phyloP scores from a whole-genome alignment of 2,329 filamentous ascomycete genomes.

The Ploettnerulaceae sp. region DNA sequence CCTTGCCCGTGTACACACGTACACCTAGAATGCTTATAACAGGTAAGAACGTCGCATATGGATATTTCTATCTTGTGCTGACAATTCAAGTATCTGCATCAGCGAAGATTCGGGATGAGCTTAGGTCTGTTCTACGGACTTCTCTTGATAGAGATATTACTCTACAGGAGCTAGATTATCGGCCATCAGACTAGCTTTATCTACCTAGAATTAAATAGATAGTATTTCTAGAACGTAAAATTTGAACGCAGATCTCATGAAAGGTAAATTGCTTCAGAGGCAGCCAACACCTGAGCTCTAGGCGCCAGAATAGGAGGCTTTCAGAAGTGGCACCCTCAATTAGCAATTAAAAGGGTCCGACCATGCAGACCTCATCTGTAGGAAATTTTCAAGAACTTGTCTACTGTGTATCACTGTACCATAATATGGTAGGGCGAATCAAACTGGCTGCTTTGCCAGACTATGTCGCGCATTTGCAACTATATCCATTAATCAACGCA shows the following conservation, averaged over 20 bases:
- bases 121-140: constrained; percentile 12
- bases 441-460: constrained; percentile 10
- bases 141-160: constrained; percentile 18
- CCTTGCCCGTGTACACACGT: constrained; percentile 15
- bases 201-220: constrained; percentile 1
- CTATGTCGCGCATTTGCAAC: constrained; percentile 32
- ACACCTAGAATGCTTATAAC: constrained; percentile 20
- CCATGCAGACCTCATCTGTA: no score
- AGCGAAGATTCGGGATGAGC: constrained; percentile 17
- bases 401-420: no score
- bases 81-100: constrained; percentile 16
- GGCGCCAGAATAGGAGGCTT: constrained; percentile 9
- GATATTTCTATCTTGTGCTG: constrained; percentile 7
- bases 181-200: constrained; percentile 12
- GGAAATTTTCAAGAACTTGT: constrained; percentile 3
- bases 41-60: constrained; percentile 13
- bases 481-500: constrained; percentile 65
- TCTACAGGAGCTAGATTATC: constrained; percentile 20
- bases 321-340: constrained; percentile 5
- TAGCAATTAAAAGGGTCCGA: constrained; percentile 4
- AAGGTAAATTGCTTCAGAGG: no score
- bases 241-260: not conserved
- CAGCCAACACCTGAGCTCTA: no score
- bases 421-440: constrained; percentile 14
- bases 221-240: not conserved